Conservation (phyloP, 495 filamentous ascomycete genomes). For the Penicillium cinerascens region DNA sequence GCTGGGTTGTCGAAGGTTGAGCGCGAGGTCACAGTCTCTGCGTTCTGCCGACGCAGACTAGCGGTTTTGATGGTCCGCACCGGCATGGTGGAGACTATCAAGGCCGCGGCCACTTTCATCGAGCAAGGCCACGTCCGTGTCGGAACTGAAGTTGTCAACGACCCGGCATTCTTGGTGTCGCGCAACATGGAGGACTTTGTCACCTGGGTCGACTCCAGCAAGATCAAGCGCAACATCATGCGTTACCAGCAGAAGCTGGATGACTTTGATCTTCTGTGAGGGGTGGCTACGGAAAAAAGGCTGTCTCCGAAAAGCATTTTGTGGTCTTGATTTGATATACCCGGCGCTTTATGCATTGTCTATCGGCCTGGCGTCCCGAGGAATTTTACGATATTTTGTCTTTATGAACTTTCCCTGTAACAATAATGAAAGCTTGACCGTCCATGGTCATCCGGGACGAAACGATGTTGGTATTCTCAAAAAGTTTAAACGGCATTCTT, state of each 20-base stretch:
- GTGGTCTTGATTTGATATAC: slow-evolving; percentile 27
- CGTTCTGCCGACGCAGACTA: slow-evolving; percentile 75
- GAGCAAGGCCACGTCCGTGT: slow-evolving; percentile 96
- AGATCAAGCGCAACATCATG: slow-evolving; percentile 94
- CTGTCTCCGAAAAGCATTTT: slow-evolving; percentile 21
- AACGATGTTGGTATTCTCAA: too few relatives aligned
- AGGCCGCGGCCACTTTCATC: slow-evolving; percentile 71
- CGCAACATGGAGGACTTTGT: slow-evolving; percentile 94
- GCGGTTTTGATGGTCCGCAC: slow-evolving; percentile 84
- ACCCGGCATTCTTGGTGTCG: slow-evolving; percentile 56
- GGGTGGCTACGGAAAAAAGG: not conserved
- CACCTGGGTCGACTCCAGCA: slow-evolving; percentile 92
- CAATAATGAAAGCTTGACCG: slow-evolving; percentile 30
- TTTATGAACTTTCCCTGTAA: not conserved
- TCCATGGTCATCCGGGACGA: slow-evolving; percentile 45
- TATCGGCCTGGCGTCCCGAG: slow-evolving; percentile 16
- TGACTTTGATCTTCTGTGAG: slow-evolving; percentile 86
- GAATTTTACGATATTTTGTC: not conserved
- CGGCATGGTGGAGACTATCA: slow-evolving; percentile 85
- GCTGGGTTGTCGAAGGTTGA: slow-evolving; percentile 74
- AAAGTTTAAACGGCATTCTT: too few relatives aligned
- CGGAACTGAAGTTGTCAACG: slow-evolving; percentile 84
- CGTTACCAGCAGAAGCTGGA: slow-evolving; percentile 92
- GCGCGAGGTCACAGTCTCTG: slow-evolving; percentile 77
- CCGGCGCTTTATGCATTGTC: slow-evolving; percentile 27